Evolutionary conservation across 495 filamentous ascomycete genomes (phyloP).

Genomic region (Annulohypoxylon nitens): DNA sequence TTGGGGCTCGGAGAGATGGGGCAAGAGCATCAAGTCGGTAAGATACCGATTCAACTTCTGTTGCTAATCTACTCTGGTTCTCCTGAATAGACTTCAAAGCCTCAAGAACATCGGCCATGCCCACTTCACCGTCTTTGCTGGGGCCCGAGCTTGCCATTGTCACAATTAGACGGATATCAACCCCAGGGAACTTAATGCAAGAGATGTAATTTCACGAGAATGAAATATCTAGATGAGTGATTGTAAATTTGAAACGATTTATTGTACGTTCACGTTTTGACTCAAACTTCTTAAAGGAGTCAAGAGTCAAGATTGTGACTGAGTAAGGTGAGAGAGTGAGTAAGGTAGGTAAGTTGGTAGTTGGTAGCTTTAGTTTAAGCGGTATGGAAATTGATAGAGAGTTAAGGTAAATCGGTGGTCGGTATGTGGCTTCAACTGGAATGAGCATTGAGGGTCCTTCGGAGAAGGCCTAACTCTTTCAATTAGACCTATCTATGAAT

Average conservation of each 20-base stretch:
- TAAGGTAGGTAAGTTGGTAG: not conserved
- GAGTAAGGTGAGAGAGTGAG: constrained; percentile 17
- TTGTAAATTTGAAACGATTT: not conserved
- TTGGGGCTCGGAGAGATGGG: constrained; percentile 50
- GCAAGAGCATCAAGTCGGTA: constrained; percentile 73
- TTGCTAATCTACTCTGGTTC: constrained; percentile 70
- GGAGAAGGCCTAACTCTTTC: constrained; percentile 36
- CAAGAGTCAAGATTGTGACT: constrained; percentile 5
- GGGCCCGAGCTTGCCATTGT: constrained; percentile 48
- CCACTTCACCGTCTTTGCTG: constrained; percentile 33
- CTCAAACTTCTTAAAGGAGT: constrained; percentile 10
- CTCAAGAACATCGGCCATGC: constrained; percentile 66
- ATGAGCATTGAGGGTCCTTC: constrained; percentile 13
- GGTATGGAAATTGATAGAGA: constrained; percentile 6
- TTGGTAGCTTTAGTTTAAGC: not conserved
- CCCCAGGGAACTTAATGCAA: constrained; percentile 3
- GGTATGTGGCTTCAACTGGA: constrained; percentile 19
- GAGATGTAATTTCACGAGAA: constrained; percentile 14
- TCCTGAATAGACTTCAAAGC: constrained; percentile 66
- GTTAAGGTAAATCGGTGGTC: constrained; percentile 10
- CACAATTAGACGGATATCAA: constrained; percentile 22
- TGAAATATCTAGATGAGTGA: constrained; percentile 11
- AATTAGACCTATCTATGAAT: constrained; percentile 7
- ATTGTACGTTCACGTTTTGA: not conserved
- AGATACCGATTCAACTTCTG: constrained; percentile 74